Base-by-base conservation (phyloP, 306 rosid genomes). In the Medicago arabica region DNA sequence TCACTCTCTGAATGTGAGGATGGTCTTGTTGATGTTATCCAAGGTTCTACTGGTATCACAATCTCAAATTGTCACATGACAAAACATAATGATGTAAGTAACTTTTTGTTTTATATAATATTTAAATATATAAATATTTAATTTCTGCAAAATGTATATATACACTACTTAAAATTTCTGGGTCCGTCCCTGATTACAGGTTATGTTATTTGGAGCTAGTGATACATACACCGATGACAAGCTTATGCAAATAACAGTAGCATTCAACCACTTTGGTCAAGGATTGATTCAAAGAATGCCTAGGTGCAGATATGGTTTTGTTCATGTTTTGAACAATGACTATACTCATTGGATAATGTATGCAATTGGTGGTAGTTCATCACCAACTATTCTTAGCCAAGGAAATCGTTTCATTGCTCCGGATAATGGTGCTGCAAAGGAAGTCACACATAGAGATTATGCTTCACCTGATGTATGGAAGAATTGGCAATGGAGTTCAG, bases 361-460 rank as follows among this genome's bases (percentile, higher is more conserved):
- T 19, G 98, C 98, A 76, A 89, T 93, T 15, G 97, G 98, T 10
- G 98, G 98, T 4, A 91, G 96, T 81, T 18, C 86, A 11, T 78
- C 67, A 2, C 98, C 98, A 3, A 89, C 96, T 1, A 91, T 93
- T 62, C 78, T 89, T 3, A 89, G 97, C 78, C 93, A 93, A 46
- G 98, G 98, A n/a, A 91, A 93, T 40, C 85, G 97, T 2, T 93
- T 84, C 87, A 87, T 87, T 0, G 97, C 96, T n/a, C 93, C 97
- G 3, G 77, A 80, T 1, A 80, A 91, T 51, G 17, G 1, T 0
- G 85, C 86, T 1, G 85, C 91, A 0, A 88, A 82, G 74, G 76
- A 83, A 69, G 83, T 89, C 53, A 92, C 97, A 2, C 82, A 78
- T 34, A 70, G 82, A 31, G 46, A 18, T 40, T 60, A 78, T 7